Conservation (phyloP, 176 grass and related monocot genomes). For the Bolboschoenus planiculmis region DNA sequence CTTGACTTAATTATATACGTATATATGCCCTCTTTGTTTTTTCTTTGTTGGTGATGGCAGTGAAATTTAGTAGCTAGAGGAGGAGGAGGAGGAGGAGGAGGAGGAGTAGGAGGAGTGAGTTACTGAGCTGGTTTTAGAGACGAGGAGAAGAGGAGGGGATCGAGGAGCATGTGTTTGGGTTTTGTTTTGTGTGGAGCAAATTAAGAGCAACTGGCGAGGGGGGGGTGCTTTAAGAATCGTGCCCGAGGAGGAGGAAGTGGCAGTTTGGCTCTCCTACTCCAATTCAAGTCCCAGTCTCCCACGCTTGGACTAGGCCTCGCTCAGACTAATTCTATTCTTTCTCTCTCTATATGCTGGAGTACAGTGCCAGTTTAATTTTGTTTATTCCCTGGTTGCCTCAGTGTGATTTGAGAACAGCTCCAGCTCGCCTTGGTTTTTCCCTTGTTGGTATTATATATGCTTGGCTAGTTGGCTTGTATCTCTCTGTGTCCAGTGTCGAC, state of each 20-base stretch:
- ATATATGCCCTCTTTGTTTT: not conserved
- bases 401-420: constrained; percentile 9
- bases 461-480: not conserved
- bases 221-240: constrained; percentile 5
- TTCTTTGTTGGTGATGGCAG: no score
- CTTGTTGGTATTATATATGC: constrained; percentile 16
- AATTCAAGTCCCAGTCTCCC: constrained; percentile 23
- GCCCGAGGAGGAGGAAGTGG: not conserved
- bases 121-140: not conserved
- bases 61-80: no score
- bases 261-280: constrained; percentile 18
- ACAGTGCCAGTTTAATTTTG: not conserved
- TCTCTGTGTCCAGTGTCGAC: not conserved
- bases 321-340: no score
- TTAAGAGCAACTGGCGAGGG: not conserved
- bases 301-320: constrained; percentile 3
- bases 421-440: constrained; percentile 29
- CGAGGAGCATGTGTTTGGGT: constrained; percentile 56
- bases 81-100: no score
- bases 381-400: constrained; percentile 1
- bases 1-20: not conserved
- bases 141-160: constrained; percentile 17
- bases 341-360: no score
- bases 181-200: constrained; percentile 53
- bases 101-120: not conserved